A percentile compares a stretch with the other conserved stretches of the same genome.
These are phyloP conservation scores for Hypoxylon sp. DNA, from an alignment of 2,329 filamentous ascomycete species.

Conservation along the genomic window DNA sequence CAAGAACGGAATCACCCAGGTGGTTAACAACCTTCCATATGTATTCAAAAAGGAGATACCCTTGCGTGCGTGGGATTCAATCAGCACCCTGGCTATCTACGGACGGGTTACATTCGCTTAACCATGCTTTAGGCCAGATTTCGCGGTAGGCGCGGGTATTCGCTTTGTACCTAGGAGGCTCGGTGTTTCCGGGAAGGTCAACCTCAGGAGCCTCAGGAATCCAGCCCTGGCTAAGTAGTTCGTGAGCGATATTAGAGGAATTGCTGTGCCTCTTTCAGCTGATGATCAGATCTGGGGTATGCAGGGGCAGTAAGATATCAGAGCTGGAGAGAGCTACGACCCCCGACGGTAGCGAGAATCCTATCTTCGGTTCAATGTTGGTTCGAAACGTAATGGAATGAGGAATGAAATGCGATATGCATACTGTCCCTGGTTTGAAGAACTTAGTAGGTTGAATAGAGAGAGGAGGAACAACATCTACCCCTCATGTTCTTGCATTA, in stretches of 20 bases:
- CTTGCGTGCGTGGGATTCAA: conserved; percentile 11
- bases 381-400: neutral
- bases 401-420: conserved; percentile 4
- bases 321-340: neutral
- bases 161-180: neutral
- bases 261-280: neutral
- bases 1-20: conserved; percentile 1
- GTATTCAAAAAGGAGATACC: neutral
- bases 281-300: conserved; percentile 1
- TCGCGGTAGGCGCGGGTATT: conserved; percentile 23
- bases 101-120: conserved; percentile 18
- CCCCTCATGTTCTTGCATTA: conserved; percentile 18
- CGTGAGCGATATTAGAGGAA: neutral
- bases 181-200: neutral
- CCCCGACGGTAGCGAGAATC: neutral
- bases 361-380: conserved; percentile 1
- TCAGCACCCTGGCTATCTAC: conserved; percentile 6
- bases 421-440: neutral
- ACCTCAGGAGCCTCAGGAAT: neutral
- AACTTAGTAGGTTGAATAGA: neutral
- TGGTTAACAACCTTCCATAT: neutral
- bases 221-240: neutral
- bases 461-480: neutral
- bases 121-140: conserved; percentile 3
- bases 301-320: conserved; percentile 5